These are phyloP conservation scores for Monilinia aucupariae DNA, from an alignment of 2,329 filamentous ascomycete species.

Conservation along the genomic window DNA sequence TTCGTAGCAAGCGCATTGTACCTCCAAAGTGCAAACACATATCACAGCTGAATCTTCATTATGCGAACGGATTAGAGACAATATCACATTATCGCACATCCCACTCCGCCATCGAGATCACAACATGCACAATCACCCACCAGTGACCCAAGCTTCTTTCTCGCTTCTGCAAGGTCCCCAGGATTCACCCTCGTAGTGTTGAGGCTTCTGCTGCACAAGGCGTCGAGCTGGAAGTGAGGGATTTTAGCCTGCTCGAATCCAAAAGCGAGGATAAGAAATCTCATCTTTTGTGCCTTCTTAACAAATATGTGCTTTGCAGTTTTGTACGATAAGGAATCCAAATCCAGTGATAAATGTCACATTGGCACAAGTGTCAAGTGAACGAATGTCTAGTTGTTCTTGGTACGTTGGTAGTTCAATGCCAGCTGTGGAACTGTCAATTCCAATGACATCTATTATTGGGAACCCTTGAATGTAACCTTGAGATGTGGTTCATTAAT, in stretches of 20 bases:
- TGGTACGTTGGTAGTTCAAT: background rate
- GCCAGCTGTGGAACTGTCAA: conserved; percentile 4
- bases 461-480: background rate
- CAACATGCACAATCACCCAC: background rate
- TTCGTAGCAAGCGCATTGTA: background rate
- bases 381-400: background rate
- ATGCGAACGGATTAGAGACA: background rate
- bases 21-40: background rate
- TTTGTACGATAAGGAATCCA: background rate
- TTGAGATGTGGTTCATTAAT: background rate
- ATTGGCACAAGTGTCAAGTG: background rate
- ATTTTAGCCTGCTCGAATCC: conserved; percentile 34
- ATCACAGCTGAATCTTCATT: background rate
- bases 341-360: conserved; percentile 6
- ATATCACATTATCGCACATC: background rate
- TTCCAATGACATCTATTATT: background rate
- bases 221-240: conserved; percentile 9
- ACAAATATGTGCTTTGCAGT: background rate
- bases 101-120: background rate
- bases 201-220: conserved; percentile 1
- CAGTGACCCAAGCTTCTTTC: background rate
- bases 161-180: background rate
- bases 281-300: background rate
- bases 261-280: conserved; percentile 4
- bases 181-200: background rate